Evolutionary conservation across 2,329 filamentous ascomycete species (phyloP), one percentile per base, ranked within the genome.

Genomic region (Verticillium longisporum): DNA sequence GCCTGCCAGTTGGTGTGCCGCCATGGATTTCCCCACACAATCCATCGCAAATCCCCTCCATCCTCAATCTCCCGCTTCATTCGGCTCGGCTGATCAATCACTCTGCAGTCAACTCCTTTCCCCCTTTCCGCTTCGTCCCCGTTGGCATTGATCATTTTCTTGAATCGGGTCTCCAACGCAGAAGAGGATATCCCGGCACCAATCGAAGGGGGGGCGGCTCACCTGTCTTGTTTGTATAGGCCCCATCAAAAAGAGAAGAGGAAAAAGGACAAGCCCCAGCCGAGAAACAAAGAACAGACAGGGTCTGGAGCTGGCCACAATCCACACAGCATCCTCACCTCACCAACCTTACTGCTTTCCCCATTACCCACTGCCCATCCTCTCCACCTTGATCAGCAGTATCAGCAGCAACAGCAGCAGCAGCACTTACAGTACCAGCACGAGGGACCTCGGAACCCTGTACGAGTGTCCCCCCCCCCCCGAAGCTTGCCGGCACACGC

Each of bases 21-120:
- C 21, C 45, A 38, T 21, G n/a, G 50, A 58, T 54, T 61, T 61
- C 61, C 59, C 61, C 61, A 62, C 61, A 62, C 59, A 55, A 62
- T 55, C 61, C 61, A 61, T 61, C 50, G 41, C 41, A 50, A 50
- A 50, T 50, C 41, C 41, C 41, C 18, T 50, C 41, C 18, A n/a
- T 11, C 21, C n/a, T 18, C 41, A 50, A 50, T 50, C 41, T 50
- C 41, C 18, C 11, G 41, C 41, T 50, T 50, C 41, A n/a, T 50
- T 18, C 34, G 34, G 34, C 11, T 50, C 41, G 41, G 41, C 41
- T 50, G 38, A 36, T 36, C 34, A 6, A 36, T 36, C 3, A n/a
- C 26, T 36, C 34, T 36, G 34, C 5, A n/a, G 0, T 21, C 41
- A 50, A 26, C 21, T 50, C 7, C 6, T 9, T 45, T 14, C 4